Percentiles rank a stretch among this genome's conserved stretches.
These are phyloP conservation scores for Emericellopsis atlantica DNA, from an alignment of 2,329 filamentous ascomycete species.

Conservation along the genomic window DNA sequence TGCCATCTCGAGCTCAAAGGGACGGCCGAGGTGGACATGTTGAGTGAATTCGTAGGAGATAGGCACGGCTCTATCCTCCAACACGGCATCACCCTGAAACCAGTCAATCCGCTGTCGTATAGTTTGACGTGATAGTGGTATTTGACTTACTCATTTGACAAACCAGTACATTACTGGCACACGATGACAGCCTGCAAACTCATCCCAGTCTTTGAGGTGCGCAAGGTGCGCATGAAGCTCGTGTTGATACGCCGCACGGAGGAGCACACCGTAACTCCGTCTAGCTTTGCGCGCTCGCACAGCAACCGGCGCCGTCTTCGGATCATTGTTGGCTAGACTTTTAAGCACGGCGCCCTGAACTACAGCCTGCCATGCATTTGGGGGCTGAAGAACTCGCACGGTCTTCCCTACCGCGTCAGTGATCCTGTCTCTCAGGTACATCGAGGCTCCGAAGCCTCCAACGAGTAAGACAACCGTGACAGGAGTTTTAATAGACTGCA, in stretches of 20 bases:
- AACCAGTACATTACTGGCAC: slow-evolving; percentile 30
- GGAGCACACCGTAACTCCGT: slow-evolving; percentile 29
- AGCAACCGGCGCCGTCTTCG: slow-evolving; percentile 7
- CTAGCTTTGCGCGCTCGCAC: slow-evolving; percentile 26
- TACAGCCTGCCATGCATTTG: slow-evolving; percentile 32
- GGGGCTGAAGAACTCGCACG: slow-evolving; percentile 29
- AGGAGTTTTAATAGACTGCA: slow-evolving; percentile 20
- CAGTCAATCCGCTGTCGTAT: background rate
- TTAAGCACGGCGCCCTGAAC: slow-evolving; percentile 36
- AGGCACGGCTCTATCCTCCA: slow-evolving; percentile 14
- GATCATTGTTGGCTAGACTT: slow-evolving; percentile 23
- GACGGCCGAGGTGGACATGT: no score
- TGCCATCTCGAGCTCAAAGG: no score
- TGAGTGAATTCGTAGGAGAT: background rate
- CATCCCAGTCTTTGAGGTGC: slow-evolving; percentile 21
- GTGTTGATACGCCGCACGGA: slow-evolving; percentile 16
- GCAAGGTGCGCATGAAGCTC: slow-evolving; percentile 16
- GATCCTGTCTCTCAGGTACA: slow-evolving; percentile 28
- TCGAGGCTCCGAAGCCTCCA: slow-evolving; percentile 32
- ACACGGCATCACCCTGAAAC: background rate
- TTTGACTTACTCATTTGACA: slow-evolving; percentile 19
- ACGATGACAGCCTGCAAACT: slow-evolving; percentile 21
- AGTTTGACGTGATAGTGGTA: background rate
- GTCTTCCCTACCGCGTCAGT: slow-evolving; percentile 16
- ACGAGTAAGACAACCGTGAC: slow-evolving; percentile 29